Evolutionary conservation across 1,284 basidiomycete genomes (phyloP).

Genomic region (Apiotrichum mycotoxinovorans): DNA sequence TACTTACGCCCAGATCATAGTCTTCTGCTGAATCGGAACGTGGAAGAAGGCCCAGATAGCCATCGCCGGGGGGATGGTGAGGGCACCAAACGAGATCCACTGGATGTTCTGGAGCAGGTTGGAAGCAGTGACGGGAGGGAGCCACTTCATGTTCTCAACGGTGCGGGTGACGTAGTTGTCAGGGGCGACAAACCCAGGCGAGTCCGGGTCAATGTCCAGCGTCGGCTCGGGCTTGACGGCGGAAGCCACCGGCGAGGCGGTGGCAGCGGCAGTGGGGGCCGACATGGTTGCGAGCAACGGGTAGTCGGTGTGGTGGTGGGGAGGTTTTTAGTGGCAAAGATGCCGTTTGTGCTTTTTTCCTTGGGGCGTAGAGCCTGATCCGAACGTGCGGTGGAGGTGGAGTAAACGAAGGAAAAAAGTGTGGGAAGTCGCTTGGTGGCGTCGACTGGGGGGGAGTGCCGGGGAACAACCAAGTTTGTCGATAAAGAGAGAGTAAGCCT

Average conservation of each 20-base stretch:
- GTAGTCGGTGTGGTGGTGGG: neutral
- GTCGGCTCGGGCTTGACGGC: neutral
- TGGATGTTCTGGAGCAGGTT: slow-evolving; percentile 71
- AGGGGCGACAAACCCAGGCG: slow-evolving; percentile 57
- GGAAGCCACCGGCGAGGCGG: neutral
- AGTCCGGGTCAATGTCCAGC: slow-evolving; percentile 14
- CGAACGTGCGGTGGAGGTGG: neutral
- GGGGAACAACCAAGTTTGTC: neutral
- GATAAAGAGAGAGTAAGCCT: too few species aligned
- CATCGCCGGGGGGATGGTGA: slow-evolving; percentile 68
- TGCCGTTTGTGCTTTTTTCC: neutral
- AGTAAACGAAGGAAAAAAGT: neutral
- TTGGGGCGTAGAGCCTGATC: too few species aligned
- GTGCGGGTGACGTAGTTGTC: slow-evolving; percentile 88
- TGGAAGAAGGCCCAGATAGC: slow-evolving; percentile 65
- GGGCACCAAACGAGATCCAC: slow-evolving; percentile 68
- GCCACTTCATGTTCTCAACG: slow-evolving; percentile 65
- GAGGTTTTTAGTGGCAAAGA: neutral
- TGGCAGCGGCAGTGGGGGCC: neutral
- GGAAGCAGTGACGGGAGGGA: slow-evolving; percentile 70
- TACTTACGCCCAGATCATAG: slow-evolving; percentile 60
- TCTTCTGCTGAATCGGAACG: slow-evolving; percentile 63
- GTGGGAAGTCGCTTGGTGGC: neutral
- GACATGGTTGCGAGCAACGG: neutral
- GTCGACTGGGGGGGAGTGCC: neutral